phyloP scores from a whole-genome alignment of 352 stramenopile genomes.

The Globisporangium emineosum region DNA sequence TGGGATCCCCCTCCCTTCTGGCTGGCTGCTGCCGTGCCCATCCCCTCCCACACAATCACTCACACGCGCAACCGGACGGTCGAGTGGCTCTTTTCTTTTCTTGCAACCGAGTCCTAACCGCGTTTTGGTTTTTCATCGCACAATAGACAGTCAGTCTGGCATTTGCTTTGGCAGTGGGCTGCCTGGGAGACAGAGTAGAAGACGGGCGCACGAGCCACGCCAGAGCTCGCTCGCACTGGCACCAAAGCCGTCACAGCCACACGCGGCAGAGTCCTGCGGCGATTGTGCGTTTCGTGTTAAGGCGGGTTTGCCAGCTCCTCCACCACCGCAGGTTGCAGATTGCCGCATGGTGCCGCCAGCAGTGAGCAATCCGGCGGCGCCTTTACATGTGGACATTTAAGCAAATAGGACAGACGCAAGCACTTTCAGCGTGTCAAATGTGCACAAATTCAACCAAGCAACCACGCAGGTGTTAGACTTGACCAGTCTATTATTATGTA shows the following conservation, averaged over 20 bases:
- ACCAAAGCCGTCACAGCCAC: background rate
- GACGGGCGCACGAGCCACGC: background rate
- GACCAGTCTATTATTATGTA: background rate
- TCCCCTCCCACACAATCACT: slow-evolving; percentile 9
- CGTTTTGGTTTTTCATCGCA: too few relatives aligned
- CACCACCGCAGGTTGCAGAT: background rate
- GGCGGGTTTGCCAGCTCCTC: background rate
- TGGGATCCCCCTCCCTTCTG: slow-evolving; percentile 7
- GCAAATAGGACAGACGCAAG: background rate
- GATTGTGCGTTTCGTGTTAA: background rate
- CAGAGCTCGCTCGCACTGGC: background rate
- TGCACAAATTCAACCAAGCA: background rate
- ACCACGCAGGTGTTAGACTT: background rate
- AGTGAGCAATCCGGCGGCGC: background rate
- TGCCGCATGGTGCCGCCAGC: background rate
- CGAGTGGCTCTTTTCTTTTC: slow-evolving; percentile 1
- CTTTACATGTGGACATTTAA: background rate
- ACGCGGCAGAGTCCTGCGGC: background rate
- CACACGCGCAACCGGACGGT: background rate
- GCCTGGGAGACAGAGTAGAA: background rate
- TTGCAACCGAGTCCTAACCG: background rate
- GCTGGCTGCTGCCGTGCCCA: background rate
- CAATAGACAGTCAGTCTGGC: background rate
- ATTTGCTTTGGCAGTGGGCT: background rate
- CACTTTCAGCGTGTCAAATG: background rate